Evolutionary conservation across 1,139 yeast genomes (phyloP), one percentile per base, ranked within the genome.

Genomic region (Lizanozyma gosingica): DNA sequence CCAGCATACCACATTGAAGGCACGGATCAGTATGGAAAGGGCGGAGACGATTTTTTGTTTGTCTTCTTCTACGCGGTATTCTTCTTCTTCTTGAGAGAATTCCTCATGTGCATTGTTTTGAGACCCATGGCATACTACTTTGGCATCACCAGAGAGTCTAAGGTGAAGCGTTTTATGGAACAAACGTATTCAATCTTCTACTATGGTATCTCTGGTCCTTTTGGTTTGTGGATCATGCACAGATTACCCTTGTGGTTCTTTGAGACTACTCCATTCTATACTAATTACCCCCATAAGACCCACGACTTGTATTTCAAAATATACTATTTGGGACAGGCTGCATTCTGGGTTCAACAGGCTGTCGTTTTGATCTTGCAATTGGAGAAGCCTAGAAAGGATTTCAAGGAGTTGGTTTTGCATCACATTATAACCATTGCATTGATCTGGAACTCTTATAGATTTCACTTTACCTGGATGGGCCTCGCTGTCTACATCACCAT

Each of bases 391-490:
- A 76, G 99, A 60, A 88, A 87, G 61, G 99, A 92, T 60, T 90
- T 82, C 62, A 70, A 79, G 52, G 98, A 92, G 62, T 74, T 92
- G 47, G 88, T 90, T 17, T 80, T 88, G 62, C 99, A 92, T 60
- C 99, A 92, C 60, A 76, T 92, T 47, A 80, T 92, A 45, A 94
- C 99, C 33, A 80, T 92, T 57, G 79, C 92, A 3, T 76, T 94
- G 49, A 88, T 92, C 52, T 83, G 86, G 78, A 71, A 78, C 43
- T 85, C 95, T n/a, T 92, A 92, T 62, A 76, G 92, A 48, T 92
- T 92, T 73, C 97, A 92, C 60, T 92, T 88, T 69, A 87, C 96
- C 14, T 86, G 94, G 80, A 88, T 92, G 74, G 99, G 99, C 4
- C 62, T 92, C 35, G 86, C 85, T 17, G 78, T 94, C 41, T 92